Conservation (phyloP, 176 grass and related monocot genomes). For the Bothriochloa decipiens region DNA sequence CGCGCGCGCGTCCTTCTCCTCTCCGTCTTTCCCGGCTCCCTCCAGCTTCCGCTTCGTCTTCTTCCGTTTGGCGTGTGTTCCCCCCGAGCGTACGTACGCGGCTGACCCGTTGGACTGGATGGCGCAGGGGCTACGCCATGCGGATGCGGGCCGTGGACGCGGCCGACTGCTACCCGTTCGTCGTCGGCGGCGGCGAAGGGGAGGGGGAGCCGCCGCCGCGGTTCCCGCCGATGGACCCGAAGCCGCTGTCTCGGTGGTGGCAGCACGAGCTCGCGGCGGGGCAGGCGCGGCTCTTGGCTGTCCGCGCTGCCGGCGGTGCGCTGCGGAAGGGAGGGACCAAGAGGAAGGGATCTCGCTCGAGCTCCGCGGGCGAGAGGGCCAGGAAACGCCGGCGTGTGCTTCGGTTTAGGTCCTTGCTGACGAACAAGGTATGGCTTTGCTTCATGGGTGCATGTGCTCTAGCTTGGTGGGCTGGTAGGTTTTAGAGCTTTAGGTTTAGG, state of each 20-base stretch:
- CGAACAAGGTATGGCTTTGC: conserved; percentile 52
- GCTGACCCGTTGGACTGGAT: conserved; percentile 22
- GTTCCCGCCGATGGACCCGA: conserved; percentile 44
- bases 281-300: conserved; percentile 6
- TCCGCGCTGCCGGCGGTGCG: neutral
- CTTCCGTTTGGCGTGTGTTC: neutral
- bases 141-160: conserved; percentile 48
- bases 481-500: neutral
- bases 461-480: conserved; percentile 29
- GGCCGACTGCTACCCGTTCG: conserved; percentile 43
- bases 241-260: conserved; percentile 54
- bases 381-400: conserved; percentile 38
- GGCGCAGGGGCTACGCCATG: conserved; percentile 47
- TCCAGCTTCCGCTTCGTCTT: neutral
- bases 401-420: conserved; percentile 13
- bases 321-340: conserved; percentile 35
- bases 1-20: neutral
- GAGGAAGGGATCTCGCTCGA: conserved; percentile 35
- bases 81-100: neutral
- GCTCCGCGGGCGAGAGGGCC: conserved; percentile 20
- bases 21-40: neutral
- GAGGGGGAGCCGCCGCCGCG: neutral
- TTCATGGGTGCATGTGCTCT: conserved; percentile 38
- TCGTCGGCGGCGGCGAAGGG: neutral
- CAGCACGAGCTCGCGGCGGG: conserved; percentile 33